Percentiles rank a stretch among this genome's conserved stretches.
phyloP scores from a whole-genome alignment of 768 basidiomycete genomes.

The Austroboletus eburneus region DNA sequence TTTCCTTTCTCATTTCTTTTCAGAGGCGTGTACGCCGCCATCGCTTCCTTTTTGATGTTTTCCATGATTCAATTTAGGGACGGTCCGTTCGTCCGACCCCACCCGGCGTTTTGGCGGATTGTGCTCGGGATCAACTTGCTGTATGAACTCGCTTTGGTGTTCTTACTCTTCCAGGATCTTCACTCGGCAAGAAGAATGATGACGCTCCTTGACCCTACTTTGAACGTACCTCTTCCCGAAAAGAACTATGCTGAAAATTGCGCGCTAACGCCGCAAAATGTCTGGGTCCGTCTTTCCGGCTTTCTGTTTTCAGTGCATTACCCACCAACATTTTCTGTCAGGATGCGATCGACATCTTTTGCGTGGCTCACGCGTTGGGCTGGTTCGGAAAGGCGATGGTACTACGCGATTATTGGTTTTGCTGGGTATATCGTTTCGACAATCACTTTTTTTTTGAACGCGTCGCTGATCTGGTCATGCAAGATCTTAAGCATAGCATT shows the following conservation, averaged over 20 bases:
- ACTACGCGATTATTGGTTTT: slow-evolving; percentile 90
- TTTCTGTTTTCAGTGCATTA: not conserved
- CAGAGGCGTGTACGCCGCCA: slow-evolving; percentile 75
- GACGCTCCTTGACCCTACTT: slow-evolving; percentile 67
- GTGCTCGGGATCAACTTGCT: slow-evolving; percentile 78
- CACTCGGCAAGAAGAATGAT: slow-evolving; percentile 73
- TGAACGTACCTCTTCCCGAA: slow-evolving; percentile 73
- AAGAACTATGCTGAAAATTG: slow-evolving; percentile 87
- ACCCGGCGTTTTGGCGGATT: slow-evolving; percentile 82
- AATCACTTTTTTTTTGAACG: not conserved
- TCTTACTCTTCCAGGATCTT: slow-evolving; percentile 82
- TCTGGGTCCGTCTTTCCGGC: slow-evolving; percentile 53
- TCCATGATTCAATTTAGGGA: slow-evolving; percentile 88
- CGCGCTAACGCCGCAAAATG: slow-evolving; percentile 49
- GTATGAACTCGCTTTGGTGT: slow-evolving; percentile 80
- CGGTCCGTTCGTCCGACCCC: slow-evolving; percentile 84
- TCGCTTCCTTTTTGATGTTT: slow-evolving; percentile 72
- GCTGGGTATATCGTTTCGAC: slow-evolving; percentile 57
- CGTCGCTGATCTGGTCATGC: slow-evolving; percentile 8
- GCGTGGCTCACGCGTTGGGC: slow-evolving; percentile 77
- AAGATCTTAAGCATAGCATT: slow-evolving; percentile 86
- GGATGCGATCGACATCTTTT: slow-evolving; percentile 85
- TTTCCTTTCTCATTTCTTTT: slow-evolving; percentile 8
- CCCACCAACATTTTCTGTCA: slow-evolving; percentile 22
- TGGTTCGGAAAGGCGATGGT: slow-evolving; percentile 94